These are phyloP conservation scores for Annulohypoxylon moriforme DNA, from an alignment of 495 filamentous ascomycete species.

Conservation along the genomic window DNA sequence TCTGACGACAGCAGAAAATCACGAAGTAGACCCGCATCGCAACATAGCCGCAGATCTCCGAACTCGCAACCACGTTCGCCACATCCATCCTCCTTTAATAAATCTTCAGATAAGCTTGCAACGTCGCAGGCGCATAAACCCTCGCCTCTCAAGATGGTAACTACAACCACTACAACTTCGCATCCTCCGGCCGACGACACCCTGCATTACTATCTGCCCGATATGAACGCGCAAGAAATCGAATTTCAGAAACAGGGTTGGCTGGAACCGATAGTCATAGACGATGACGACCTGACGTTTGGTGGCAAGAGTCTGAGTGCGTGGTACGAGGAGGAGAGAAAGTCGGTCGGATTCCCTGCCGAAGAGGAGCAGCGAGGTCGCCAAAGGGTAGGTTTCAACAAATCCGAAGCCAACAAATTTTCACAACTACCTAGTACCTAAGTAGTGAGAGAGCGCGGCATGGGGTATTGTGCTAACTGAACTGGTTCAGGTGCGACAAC, in stretches of 20 bases:
- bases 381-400: constrained; percentile 48
- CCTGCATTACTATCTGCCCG: constrained; percentile 55
- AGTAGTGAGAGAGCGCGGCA: neutral
- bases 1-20: constrained; percentile 45
- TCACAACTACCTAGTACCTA: neutral
- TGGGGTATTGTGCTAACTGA: constrained; percentile 8
- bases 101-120: constrained; percentile 27
- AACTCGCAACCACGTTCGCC: constrained; percentile 44
- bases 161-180: constrained; percentile 39
- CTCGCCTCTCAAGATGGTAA: constrained; percentile 52
- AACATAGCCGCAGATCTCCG: constrained; percentile 35
- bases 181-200: constrained; percentile 38
- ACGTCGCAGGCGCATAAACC: constrained; percentile 39
- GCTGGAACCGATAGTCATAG: constrained; percentile 65
- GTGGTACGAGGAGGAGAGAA: constrained; percentile 66
- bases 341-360: constrained; percentile 50
- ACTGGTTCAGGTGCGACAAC: constrained; percentile 39
- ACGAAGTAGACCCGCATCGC: constrained; percentile 41
- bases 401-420: neutral
- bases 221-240: constrained; percentile 50
- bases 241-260: constrained; percentile 55
- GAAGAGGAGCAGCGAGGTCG: constrained; percentile 60
- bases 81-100: constrained; percentile 25
- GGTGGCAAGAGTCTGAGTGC: constrained; percentile 66
- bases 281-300: constrained; percentile 68